phyloP scores from a whole-genome alignment of 768 basidiomycete genomes.

The Rhodotorula graminis region DNA sequence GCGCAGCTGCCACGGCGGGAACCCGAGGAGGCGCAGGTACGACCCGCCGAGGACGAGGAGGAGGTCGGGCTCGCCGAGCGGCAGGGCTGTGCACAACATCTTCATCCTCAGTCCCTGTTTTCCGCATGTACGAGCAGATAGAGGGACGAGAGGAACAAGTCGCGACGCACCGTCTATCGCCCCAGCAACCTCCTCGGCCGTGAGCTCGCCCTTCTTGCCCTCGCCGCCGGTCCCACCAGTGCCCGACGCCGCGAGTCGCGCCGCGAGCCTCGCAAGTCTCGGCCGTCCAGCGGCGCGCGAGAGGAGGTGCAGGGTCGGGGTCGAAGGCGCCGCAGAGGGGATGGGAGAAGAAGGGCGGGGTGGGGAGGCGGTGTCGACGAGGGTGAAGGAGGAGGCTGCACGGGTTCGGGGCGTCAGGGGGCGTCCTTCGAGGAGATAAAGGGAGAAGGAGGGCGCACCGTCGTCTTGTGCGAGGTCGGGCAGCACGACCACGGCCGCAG shows the following conservation, averaged over 20 bases:
- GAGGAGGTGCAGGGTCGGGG: not conserved
- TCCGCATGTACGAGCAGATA: too few species aligned
- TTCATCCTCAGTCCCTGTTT: too few species aligned
- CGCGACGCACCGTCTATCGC: conserved; percentile 7
- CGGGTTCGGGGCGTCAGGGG: not conserved
- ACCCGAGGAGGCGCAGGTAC: conserved; percentile 37
- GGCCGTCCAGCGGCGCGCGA: conserved; percentile 25
- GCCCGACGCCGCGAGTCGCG: not conserved
- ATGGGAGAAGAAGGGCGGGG: not conserved
- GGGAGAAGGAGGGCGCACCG: not conserved
- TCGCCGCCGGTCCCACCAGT: too few species aligned
- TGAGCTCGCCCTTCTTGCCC: not conserved
- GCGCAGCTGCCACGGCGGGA: conserved; percentile 41
- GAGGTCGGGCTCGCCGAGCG: conserved; percentile 36
- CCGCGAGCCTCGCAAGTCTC: conserved; percentile 6
- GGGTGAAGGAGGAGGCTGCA: conserved; percentile 5
- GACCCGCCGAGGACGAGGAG: conserved; percentile 40
- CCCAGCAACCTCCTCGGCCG: not conserved
- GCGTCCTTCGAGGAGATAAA: rapidly evolving
- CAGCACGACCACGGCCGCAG: not conserved
- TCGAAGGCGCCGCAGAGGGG: too few species aligned
- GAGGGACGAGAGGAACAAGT: too few species aligned
- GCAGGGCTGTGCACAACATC: too few species aligned
- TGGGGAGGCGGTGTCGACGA: conserved; percentile 2
- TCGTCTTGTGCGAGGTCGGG: not conserved